phyloP scores from a whole-genome alignment of 768 basidiomycete species.

The Termitomyces sp. region DNA sequence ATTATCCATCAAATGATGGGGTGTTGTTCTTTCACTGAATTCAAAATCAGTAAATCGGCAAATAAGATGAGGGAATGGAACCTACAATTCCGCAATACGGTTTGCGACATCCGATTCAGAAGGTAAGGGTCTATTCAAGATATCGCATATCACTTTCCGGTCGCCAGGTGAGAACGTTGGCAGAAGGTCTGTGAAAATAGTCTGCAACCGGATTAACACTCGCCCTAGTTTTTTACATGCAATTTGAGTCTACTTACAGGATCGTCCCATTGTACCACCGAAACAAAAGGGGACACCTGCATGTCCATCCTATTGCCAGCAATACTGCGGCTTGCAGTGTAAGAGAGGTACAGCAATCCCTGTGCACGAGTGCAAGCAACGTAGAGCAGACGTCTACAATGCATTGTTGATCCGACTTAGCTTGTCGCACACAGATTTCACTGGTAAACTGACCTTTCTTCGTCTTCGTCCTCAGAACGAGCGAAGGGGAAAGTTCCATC shows the following conservation, averaged over 20 bases:
- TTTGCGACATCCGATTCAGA: constrained; percentile 38
- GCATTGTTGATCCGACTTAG: neutral
- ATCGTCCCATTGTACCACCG: constrained; percentile 34
- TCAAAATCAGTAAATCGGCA: constrained; percentile 6
- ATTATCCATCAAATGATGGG: constrained; percentile 16
- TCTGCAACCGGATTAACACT: constrained; percentile 17
- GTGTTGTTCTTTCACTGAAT: constrained; percentile 24
- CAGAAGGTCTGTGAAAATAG: constrained; percentile 40
- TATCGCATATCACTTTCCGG: constrained; percentile 46
- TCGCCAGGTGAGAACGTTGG: constrained; percentile 41
- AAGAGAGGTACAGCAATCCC: constrained; percentile 30
- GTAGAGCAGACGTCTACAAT: constrained; percentile 70
- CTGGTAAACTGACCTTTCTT: constrained; percentile 58
- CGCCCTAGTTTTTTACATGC: neutral
- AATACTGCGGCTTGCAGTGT: constrained; percentile 4
- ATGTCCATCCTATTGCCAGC: constrained; percentile 38
- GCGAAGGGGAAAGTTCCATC: constrained; percentile 73
- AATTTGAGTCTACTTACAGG: constrained; percentile 30
- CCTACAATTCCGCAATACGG: constrained; percentile 49
- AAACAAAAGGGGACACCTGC: constrained; percentile 57
- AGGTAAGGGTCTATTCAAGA: constrained; percentile 46
- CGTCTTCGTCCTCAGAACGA: constrained; percentile 70
- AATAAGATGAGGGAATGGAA: constrained; percentile 7
- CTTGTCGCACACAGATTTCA: neutral
- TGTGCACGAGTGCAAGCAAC: constrained; percentile 90